Conservation (phyloP, 2,329 filamentous ascomycete genomes). For the Claviceps pusilla region DNA sequence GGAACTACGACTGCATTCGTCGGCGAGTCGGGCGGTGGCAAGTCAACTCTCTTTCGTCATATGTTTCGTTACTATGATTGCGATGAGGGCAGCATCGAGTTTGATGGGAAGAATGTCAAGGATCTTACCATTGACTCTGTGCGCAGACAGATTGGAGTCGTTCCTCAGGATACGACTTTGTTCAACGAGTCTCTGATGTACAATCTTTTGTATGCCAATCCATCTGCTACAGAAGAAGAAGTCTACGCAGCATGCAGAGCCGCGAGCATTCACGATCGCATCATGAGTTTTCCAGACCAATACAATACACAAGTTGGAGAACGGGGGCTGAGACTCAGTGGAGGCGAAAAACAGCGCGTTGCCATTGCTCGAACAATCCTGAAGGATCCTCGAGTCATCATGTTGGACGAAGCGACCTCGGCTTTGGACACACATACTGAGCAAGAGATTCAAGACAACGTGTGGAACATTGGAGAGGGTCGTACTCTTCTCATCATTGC, state of each 20-base stretch:
- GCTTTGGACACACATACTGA: slow-evolving; percentile 85
- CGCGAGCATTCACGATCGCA: slow-evolving; percentile 85
- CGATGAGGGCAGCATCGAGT: slow-evolving; percentile 59
- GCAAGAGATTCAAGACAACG: slow-evolving; percentile 77
- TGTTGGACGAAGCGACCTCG: slow-evolving; percentile 85
- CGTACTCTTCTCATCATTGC: slow-evolving; percentile 93
- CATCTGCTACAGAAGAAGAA: slow-evolving; percentile 63
- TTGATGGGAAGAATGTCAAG: slow-evolving; percentile 74
- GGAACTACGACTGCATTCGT: slow-evolving; percentile 93
- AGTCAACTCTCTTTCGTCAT: slow-evolving; percentile 89
- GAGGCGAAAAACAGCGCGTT: slow-evolving; percentile 85
- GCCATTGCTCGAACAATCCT: slow-evolving; percentile 87
- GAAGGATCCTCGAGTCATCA: slow-evolving; percentile 81
- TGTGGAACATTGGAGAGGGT: slow-evolving; percentile 66
- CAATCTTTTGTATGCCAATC: slow-evolving; percentile 81
- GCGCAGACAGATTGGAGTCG: slow-evolving; percentile 79
- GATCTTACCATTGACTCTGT: slow-evolving; percentile 89
- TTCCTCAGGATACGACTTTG: slow-evolving; percentile 88
- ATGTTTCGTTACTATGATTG: slow-evolving; percentile 95
- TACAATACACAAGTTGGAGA: slow-evolving; percentile 88
- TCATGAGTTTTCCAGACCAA: slow-evolving; percentile 71
- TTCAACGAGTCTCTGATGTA: slow-evolving; percentile 96
- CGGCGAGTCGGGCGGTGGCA: slow-evolving; percentile 90
- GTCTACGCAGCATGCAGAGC: slow-evolving; percentile 70
- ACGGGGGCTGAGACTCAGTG: slow-evolving; percentile 70